phyloP scores from a whole-genome alignment of 2,329 filamentous ascomycete species.

The Alternaria sp. region DNA sequence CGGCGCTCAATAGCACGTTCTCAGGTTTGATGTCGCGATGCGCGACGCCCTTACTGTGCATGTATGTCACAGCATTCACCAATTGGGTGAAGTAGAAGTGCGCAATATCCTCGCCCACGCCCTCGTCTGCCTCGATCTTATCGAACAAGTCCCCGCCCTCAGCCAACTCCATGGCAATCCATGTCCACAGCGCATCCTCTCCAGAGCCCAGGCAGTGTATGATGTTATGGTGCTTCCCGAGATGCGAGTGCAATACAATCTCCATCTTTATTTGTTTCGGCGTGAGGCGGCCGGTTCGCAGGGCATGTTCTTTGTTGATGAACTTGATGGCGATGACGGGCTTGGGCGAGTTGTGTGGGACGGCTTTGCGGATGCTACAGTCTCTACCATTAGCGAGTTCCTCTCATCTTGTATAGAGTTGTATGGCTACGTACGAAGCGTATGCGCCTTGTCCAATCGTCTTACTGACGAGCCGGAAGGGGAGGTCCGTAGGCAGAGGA shows the following conservation, averaged over 20 bases:
- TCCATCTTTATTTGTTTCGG: slow-evolving; percentile 92
- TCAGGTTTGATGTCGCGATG: slow-evolving; percentile 82
- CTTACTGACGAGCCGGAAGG: slow-evolving; percentile 93
- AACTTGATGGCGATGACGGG: slow-evolving; percentile 98
- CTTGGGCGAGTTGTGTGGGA: slow-evolving; percentile 71
- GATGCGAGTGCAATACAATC: slow-evolving; percentile 85
- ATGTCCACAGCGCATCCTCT: slow-evolving; percentile 87
- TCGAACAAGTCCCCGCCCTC: slow-evolving; percentile 97
- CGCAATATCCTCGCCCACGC: slow-evolving; percentile 92
- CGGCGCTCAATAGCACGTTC: slow-evolving; percentile 87
- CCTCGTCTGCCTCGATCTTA: slow-evolving; percentile 98
- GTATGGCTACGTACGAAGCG: slow-evolving; percentile 72
- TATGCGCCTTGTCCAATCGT: slow-evolving; percentile 97
- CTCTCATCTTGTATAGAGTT: neutral
- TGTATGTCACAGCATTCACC: slow-evolving; percentile 88
- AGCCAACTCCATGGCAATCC: slow-evolving; percentile 98
- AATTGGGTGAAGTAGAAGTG: slow-evolving; percentile 97
- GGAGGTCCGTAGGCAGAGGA: slow-evolving; percentile 83
- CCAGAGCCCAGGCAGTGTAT: slow-evolving; percentile 92
- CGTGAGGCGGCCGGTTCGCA: slow-evolving; percentile 86
- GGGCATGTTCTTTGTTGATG: slow-evolving; percentile 96
- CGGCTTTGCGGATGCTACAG: slow-evolving; percentile 81
- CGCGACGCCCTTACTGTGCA: slow-evolving; percentile 94
- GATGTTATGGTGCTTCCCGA: slow-evolving; percentile 90
- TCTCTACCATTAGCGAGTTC: neutral